Conservation (phyloP, 2,329 filamentous ascomycete genomes). For the Rhynchosporium secalis region DNA sequence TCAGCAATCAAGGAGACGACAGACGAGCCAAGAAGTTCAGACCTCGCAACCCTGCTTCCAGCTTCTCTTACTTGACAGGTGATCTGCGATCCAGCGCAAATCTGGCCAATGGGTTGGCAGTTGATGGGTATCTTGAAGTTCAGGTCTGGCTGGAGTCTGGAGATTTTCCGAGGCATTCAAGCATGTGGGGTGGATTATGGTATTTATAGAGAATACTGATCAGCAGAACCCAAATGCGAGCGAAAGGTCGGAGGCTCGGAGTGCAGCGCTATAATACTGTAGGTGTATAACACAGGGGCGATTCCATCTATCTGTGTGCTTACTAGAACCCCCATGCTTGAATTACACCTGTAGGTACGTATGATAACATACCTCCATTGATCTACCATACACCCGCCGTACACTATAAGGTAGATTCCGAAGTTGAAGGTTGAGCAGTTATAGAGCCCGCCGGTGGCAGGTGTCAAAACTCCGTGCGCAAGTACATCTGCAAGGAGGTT, state of each 20-base stretch:
- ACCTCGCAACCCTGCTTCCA: neutral
- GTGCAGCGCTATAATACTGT: neutral
- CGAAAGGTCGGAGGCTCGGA: neutral
- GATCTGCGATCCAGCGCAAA: neutral
- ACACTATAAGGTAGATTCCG: no score
- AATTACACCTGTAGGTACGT: neutral
- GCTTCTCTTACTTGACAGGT: neutral
- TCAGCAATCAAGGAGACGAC: conserved; percentile 8
- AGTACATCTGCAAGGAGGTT: neutral
- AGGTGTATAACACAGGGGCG: neutral
- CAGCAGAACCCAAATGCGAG: neutral
- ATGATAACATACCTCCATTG: neutral
- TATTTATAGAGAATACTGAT: no score
- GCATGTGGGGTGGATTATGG: no score
- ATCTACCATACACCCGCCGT: neutral
- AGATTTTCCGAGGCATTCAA: no score
- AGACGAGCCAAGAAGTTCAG: neutral
- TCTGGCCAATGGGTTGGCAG: no score
- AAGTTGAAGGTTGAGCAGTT: neutral
- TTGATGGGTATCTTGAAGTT: no score
- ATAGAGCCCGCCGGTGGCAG: neutral
- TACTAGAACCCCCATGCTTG: neutral
- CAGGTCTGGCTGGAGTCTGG: no score
- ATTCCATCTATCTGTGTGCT: neutral
- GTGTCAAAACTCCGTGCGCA: neutral